Base-by-base conservation (phyloP, 2,329 filamentous ascomycete species). In the Mycosphaerella sp. region DNA sequence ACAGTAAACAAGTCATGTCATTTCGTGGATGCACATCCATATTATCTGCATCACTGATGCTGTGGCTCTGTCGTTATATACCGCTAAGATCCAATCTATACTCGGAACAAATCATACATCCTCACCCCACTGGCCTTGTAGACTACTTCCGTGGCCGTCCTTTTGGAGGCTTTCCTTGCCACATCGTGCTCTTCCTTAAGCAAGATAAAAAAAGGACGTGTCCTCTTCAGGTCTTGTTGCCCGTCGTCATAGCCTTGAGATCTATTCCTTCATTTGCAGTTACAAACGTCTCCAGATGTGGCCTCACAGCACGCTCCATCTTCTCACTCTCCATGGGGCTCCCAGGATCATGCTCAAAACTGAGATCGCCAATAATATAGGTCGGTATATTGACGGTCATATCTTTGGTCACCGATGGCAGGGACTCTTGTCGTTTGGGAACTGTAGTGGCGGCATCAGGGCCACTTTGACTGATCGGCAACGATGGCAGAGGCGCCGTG, bases 241-340 rank as follows among this genome's bases (percentile, higher is more conserved):
- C 42, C 48, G 45, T 51, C 3, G 34, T 46, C 5, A 38, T 42
- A n/a, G 39, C 38, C 32, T 53, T 53, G 38, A 53, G 45, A 45
- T 56, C 50, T 40, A 55, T 26, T 32, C 45, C 48, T 56, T 79
- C 75, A 10, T 69, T 61, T 4, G 73, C 79, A 2, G 80, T 83
- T 17, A 79, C 73, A 58, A 81, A 83, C 0, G 76, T 76, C 56
- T 84, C 80, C 29, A 83, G 49, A 1, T 63, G 68, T 14, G 76
- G 76, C 42, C 9, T 26, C 34, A 34, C 44, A 23, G 40, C 45
- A 23, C 44, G 31, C 23, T 21, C 44, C 53, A 43, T 44, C 29
- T 6, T 14, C 36, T 34, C 44, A 32, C 38, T 55, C 31, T 36
- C 53, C 39, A 38, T 38, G 7, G 43, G 48, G 43, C 45, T 47